Conservation (phyloP, 352 stramenopile genomes). For the Pythium phragmitis region DNA sequence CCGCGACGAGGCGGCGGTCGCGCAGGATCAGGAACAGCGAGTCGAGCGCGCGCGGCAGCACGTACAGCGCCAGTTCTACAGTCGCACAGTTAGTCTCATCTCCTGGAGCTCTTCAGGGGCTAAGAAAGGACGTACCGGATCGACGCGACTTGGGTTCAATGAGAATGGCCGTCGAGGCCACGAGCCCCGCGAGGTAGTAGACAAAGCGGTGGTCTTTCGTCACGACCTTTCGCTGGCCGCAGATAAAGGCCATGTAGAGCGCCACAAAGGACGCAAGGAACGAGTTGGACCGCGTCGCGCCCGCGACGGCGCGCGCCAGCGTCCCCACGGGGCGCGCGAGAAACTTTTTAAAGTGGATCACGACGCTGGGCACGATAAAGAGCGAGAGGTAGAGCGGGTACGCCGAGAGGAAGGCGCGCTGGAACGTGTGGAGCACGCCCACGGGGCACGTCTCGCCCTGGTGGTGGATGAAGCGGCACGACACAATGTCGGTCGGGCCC, state of each 20-base stretch:
- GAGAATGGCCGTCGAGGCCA: slow-evolving; percentile 67
- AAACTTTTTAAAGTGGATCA: slow-evolving; percentile 84
- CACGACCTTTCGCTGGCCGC: slow-evolving; percentile 51
- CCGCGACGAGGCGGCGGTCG: slow-evolving; percentile 65
- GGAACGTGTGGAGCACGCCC: slow-evolving; percentile 56
- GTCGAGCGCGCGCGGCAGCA: slow-evolving; percentile 73
- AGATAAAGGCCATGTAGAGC: slow-evolving; percentile 69
- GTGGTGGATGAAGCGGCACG: slow-evolving; percentile 65
- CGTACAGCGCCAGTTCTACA: slow-evolving; percentile 75
- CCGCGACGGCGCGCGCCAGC: slow-evolving; percentile 54
- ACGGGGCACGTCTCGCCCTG: slow-evolving; percentile 43
- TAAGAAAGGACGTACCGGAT: slow-evolving; percentile 42
- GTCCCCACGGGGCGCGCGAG: slow-evolving; percentile 50
- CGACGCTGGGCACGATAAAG: slow-evolving; percentile 79
- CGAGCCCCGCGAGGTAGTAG: slow-evolving; percentile 73
- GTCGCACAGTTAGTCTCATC: background rate
- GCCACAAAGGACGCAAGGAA: slow-evolving; percentile 76
- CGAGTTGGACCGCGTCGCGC: slow-evolving; percentile 71
- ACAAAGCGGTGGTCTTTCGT: slow-evolving; percentile 67
- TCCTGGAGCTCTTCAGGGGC: too few species aligned
- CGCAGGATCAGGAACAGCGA: slow-evolving; percentile 75
- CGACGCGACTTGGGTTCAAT: slow-evolving; percentile 78
- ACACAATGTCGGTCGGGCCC: slow-evolving; percentile 34
- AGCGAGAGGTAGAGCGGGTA: slow-evolving; percentile 85
- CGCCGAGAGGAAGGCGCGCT: slow-evolving; percentile 54